phyloP scores from a whole-genome alignment of 1,284 basidiomycete species.

The Paramarasmius palmivorus region DNA sequence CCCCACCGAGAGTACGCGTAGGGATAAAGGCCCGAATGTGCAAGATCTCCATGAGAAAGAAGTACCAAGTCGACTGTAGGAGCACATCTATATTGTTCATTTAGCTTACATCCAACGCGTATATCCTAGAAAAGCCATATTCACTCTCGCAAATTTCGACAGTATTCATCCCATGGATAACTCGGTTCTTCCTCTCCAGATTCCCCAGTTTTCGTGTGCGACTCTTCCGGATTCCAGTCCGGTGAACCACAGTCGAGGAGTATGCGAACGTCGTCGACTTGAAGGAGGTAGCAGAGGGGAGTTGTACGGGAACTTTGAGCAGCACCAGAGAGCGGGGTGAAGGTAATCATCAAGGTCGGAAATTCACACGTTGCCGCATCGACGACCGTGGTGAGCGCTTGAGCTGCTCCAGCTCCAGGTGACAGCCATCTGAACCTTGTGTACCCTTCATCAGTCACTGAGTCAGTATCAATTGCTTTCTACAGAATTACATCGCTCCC shows the following conservation, averaged over 20 bases:
- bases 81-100: slow-evolving; percentile 49
- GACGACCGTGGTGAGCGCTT: neutral
- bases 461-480: no score
- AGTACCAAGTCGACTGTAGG: slow-evolving; percentile 84
- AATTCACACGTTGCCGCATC: neutral
- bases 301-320: slow-evolving; percentile 66
- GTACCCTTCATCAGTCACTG: no score
- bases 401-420: no score
- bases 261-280: slow-evolving; percentile 93
- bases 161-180: slow-evolving; percentile 63
- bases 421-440: no score
- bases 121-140: slow-evolving; percentile 23
- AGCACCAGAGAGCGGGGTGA: slow-evolving; percentile 86
- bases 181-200: slow-evolving; percentile 31
- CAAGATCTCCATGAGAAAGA: slow-evolving; percentile 90
- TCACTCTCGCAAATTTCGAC: slow-evolving; percentile 65
- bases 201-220: slow-evolving; percentile 34
- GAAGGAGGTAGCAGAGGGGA: slow-evolving; percentile 83
- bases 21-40: slow-evolving; percentile 88
- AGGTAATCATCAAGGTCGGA: slow-evolving; percentile 76
- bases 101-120: slow-evolving; percentile 19
- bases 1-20: slow-evolving; percentile 90
- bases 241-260: slow-evolving; percentile 94
- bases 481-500: no score
- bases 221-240: slow-evolving; percentile 75